Conservation (phyloP, 2,329 filamentous ascomycete species). For the Sporothrix dimorphospora region DNA sequence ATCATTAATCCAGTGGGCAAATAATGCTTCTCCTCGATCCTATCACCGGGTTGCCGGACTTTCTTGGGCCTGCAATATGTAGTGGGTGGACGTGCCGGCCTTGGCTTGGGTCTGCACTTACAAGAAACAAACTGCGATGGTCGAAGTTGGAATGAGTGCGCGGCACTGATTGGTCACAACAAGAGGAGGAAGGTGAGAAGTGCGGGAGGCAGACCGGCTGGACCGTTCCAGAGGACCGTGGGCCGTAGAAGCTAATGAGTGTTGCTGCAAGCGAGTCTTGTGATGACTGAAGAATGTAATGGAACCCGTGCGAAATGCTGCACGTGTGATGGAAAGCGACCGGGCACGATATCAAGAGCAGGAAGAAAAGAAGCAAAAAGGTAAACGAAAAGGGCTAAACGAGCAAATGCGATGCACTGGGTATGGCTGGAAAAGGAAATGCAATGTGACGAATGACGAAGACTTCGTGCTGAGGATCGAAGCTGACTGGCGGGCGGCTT, state of each 20-base stretch:
- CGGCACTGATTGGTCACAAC: slow-evolving; percentile 28
- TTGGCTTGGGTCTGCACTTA: slow-evolving; percentile 16
- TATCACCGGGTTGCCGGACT: not conserved
- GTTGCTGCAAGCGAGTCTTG: slow-evolving; percentile 21
- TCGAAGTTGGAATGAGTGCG: slow-evolving; percentile 18
- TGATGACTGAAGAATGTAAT: slow-evolving; percentile 17
- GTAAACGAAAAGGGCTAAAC: slow-evolving; percentile 1
- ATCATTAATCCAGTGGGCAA: not conserved
- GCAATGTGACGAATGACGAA: slow-evolving; percentile 18
- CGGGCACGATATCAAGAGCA: slow-evolving; percentile 8
- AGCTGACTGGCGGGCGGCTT: not conserved
- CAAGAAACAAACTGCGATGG: not conserved
- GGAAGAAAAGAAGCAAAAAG: slow-evolving; percentile 8
- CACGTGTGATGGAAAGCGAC: slow-evolving; percentile 1
- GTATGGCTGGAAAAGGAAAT: slow-evolving; percentile 4
- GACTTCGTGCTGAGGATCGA: not conserved
- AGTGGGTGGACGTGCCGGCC: not conserved
- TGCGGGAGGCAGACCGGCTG: slow-evolving; percentile 6
- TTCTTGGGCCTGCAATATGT: not conserved
- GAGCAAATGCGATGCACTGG: slow-evolving; percentile 9
- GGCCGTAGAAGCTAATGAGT: not conserved
- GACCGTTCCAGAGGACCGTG: slow-evolving; percentile 10
- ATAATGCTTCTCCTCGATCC: not conserved
- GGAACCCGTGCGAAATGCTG: slow-evolving; percentile 18
- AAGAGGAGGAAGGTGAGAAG: not conserved